phyloP scores from a whole-genome alignment of 2,329 filamentous ascomycete species.

The Aspergillus quadrilineatus region DNA sequence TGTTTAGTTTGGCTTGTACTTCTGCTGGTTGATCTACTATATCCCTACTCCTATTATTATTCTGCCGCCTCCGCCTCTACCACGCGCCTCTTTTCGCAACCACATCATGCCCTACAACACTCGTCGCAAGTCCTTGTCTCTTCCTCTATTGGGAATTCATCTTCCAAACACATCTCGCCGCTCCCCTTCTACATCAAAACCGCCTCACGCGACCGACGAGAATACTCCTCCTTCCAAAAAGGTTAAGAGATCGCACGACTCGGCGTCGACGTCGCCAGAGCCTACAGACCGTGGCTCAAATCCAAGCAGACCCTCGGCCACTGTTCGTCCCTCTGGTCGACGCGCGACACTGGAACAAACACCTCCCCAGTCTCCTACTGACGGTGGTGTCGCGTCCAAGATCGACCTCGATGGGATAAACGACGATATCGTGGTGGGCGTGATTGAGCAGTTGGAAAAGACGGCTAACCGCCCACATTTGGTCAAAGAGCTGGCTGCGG shows the following conservation, averaged over 20 bases:
- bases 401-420: constrained; percentile 82
- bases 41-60: constrained; percentile 13
- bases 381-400: constrained; percentile 50
- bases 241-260: constrained; percentile 73
- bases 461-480: constrained; percentile 90
- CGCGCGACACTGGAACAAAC: constrained; percentile 66
- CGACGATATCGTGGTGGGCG: constrained; percentile 91
- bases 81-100: constrained; percentile 8
- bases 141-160: constrained; percentile 90
- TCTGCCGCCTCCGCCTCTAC: not conserved
- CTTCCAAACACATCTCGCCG: constrained; percentile 63
- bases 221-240: constrained; percentile 60
- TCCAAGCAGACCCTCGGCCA: constrained; percentile 29
- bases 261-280: constrained; percentile 44
- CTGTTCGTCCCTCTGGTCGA: constrained; percentile 32
- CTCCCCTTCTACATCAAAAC: constrained; percentile 62
- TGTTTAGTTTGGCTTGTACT: constrained; percentile 13
- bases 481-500: constrained; percentile 85
- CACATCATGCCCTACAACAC: constrained; percentile 86
- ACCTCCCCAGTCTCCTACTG: constrained; percentile 72
- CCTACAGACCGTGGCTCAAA: constrained; percentile 27
- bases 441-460: constrained; percentile 82
- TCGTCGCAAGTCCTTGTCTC: constrained; percentile 88
- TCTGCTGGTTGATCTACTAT: constrained; percentile 16
- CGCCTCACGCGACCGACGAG: constrained; percentile 59